Evolutionary conservation across 768 basidiomycete species (phyloP).

Genomic region (Agrocybe pediades): DNA sequence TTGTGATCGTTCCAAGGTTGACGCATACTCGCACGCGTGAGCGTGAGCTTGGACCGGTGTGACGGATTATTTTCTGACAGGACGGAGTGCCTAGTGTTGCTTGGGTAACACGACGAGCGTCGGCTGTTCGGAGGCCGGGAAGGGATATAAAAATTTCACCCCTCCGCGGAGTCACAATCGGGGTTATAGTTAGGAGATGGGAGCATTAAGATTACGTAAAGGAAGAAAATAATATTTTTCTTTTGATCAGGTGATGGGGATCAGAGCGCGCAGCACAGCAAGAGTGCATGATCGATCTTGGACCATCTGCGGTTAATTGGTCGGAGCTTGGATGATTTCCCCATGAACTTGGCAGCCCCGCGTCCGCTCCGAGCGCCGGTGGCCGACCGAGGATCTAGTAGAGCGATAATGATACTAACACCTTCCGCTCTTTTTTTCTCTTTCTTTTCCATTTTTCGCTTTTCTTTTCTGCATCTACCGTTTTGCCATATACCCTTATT

Average conservation of each 20-base stretch:
- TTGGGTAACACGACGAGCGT: background rate
- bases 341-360: background rate
- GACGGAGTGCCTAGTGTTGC: too few species aligned
- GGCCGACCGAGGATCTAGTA: background rate
- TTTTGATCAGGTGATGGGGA: background rate
- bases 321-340: background rate
- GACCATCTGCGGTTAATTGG: background rate
- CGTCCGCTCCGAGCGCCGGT: background rate
- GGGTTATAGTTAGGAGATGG: too few species aligned
- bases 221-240: too few species aligned
- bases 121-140: background rate
- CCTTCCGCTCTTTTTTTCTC: background rate
- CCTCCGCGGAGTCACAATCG: background rate
- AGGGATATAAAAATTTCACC: background rate
- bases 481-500: too few species aligned
- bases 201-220: background rate
- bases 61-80: background rate
- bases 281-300: background rate
- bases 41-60: too few species aligned
- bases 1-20: too few species aligned
- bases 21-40: background rate
- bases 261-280: background rate
- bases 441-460: background rate
- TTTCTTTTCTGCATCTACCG: background rate
- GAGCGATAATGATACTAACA: background rate